Percentiles rank a stretch among this genome's conserved stretches.
Evolutionary conservation across 345 rosid species (phyloP).

Genomic region (Durio zibethinus): DNA sequence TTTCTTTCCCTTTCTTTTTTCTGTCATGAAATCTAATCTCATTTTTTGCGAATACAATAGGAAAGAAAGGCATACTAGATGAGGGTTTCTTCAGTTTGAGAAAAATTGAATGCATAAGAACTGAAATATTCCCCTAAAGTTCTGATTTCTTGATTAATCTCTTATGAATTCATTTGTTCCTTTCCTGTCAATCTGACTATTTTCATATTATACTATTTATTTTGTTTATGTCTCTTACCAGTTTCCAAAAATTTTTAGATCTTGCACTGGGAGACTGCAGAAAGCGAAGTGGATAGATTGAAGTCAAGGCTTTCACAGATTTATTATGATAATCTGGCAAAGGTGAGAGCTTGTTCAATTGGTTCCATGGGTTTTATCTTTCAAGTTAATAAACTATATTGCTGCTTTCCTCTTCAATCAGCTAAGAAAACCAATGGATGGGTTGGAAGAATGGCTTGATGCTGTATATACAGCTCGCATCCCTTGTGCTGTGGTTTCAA

Average conservation of each 20-base stretch:
- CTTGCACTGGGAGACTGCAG: conserved; percentile 59
- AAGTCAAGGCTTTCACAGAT: conserved; percentile 56
- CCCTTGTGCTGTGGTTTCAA: conserved; percentile 95
- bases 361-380: background rate
- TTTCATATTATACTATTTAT: background rate
- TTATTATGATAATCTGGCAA: conserved; percentile 59
- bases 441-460: conserved; percentile 85
- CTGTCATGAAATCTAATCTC: background rate
- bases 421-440: conserved; percentile 69
- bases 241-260: conserved; percentile 48
- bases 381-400: conserved; percentile 9
- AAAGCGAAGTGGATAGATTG: conserved; percentile 52
- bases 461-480: conserved; percentile 71
- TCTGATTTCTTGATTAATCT: background rate
- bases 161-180: background rate
- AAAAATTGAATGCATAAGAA: background rate
- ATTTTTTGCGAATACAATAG: background rate
- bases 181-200: background rate
- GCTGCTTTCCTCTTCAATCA: conserved; percentile 28
- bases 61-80: background rate
- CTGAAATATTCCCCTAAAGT: background rate
- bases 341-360: conserved; percentile 42
- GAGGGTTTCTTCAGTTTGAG: conserved; percentile 3
- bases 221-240: conserved; percentile 4
- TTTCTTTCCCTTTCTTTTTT: background rate